Percentiles rank a stretch among this genome's conserved stretches.
phyloP scores from a whole-genome alignment of 139 green algal genomes.

The Microglena sp. region DNA sequence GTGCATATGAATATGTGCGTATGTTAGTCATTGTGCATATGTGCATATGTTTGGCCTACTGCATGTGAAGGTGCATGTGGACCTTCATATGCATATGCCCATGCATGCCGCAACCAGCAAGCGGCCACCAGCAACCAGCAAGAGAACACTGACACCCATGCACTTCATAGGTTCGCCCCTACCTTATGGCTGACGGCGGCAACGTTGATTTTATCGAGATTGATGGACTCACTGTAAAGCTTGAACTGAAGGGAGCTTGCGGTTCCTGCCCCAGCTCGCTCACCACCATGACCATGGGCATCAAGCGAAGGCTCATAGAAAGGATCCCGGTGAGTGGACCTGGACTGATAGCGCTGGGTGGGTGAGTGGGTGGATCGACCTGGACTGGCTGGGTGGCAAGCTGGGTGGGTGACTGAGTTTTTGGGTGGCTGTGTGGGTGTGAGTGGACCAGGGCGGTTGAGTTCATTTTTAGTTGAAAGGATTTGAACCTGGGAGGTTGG shows the following conservation, averaged over 20 bases:
- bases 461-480: too few species aligned
- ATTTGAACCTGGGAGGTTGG: too few species aligned
- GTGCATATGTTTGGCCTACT: too few species aligned
- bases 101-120: neutral
- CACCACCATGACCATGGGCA: slow-evolving; percentile 98
- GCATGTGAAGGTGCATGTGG: neutral
- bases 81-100: neutral
- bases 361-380: neutral
- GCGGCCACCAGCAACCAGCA: neutral
- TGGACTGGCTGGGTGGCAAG: too few species aligned
- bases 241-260: slow-evolving; percentile 87
- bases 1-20: neutral
- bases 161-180: slow-evolving; percentile 72
- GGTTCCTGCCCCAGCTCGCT: slow-evolving; percentile 84
- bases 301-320: slow-evolving; percentile 92
- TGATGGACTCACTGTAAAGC: slow-evolving; percentile 84
- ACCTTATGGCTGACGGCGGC: slow-evolving; percentile 96
- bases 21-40: neutral
- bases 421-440: too few species aligned
- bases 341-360: too few species aligned
- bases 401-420: too few species aligned
- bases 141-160: neutral
- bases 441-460: too few species aligned
- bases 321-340: slow-evolving; percentile 76
- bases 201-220: slow-evolving; percentile 98